These are phyloP conservation scores for Geotrichum phurueaensis DNA, from an alignment of 1,139 yeast genomes.

Conservation along the genomic window DNA sequence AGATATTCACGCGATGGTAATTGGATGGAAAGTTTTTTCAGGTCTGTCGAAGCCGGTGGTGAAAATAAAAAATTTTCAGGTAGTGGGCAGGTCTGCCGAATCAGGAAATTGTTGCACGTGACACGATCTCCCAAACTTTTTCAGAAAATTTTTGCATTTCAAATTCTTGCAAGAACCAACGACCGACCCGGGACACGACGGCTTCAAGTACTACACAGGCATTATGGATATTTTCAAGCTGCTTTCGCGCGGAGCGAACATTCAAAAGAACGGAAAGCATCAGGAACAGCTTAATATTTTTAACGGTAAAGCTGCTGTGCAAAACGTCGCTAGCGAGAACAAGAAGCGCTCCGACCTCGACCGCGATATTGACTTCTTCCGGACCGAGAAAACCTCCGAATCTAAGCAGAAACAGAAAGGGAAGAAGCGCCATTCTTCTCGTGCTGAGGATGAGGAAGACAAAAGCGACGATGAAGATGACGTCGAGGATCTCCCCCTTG, in stretches of 20 bases:
- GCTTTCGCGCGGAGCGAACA: slow-evolving; percentile 75
- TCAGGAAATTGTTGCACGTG: background rate
- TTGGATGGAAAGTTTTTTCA: background rate
- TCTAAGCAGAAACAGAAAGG: slow-evolving; percentile 44
- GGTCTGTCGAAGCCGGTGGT: background rate
- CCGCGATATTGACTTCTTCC: slow-evolving; percentile 24
- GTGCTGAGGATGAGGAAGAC: slow-evolving; percentile 24
- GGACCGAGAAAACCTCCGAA: slow-evolving; percentile 30
- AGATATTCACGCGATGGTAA: background rate
- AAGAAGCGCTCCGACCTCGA: slow-evolving; percentile 20
- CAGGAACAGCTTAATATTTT: slow-evolving; percentile 29
- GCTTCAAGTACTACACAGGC: background rate
- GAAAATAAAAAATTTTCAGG: background rate
- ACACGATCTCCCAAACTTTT: background rate
- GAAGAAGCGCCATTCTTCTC: slow-evolving; percentile 25
- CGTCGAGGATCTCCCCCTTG: slow-evolving; percentile 40
- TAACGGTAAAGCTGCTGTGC: slow-evolving; percentile 19
- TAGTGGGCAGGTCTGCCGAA: background rate
- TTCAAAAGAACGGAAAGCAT: slow-evolving; percentile 46
- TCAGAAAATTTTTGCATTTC: background rate
- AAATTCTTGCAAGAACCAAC: background rate
- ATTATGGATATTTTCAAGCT: slow-evolving; percentile 85
- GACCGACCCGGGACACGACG: background rate
- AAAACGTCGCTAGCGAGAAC: slow-evolving; percentile 13
- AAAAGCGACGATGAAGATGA: slow-evolving; percentile 30